These are phyloP conservation scores for Dendryphion nanum DNA, from an alignment of 2,329 filamentous ascomycete genomes.

Conservation along the genomic window DNA sequence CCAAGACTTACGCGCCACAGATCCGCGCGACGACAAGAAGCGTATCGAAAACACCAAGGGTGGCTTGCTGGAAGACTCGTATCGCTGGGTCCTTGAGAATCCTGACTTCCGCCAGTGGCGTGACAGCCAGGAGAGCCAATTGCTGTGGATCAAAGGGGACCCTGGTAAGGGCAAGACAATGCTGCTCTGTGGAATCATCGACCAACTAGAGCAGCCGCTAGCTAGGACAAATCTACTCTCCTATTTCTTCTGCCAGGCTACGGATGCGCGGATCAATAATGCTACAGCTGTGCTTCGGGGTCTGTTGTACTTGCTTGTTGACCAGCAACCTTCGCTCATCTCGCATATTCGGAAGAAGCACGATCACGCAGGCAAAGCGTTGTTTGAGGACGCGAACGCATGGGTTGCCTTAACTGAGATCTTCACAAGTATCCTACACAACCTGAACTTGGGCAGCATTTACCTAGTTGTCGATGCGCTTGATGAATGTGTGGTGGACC, in stretches of 20 bases:
- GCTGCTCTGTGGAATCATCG: no score
- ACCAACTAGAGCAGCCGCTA: no score
- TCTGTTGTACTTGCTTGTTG: slow-evolving; percentile 43
- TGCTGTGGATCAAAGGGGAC: no score
- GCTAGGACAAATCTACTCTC: no score
- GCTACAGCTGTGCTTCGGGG: slow-evolving; percentile 44
- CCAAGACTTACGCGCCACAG: no score
- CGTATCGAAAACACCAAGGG: no score
- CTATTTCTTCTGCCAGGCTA: slow-evolving; percentile 49
- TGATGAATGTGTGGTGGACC: slow-evolving; percentile 8
- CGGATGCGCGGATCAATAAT: slow-evolving; percentile 38
- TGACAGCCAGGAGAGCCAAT: no score
- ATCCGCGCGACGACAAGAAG: no score
- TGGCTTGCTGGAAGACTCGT: no score
- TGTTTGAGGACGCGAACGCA: slow-evolving; percentile 44
- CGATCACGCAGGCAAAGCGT: slow-evolving; percentile 26
- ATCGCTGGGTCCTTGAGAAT: no score
- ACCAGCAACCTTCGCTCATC: slow-evolving; percentile 32
- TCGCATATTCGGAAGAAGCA: slow-evolving; percentile 37
- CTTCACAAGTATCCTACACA: slow-evolving; percentile 41
- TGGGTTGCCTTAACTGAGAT: slow-evolving; percentile 39
- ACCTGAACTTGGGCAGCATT: slow-evolving; percentile 16
- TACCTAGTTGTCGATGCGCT: slow-evolving; percentile 12
- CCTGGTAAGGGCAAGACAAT: no score
- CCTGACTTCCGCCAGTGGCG: no score